These are phyloP conservation scores for Aspergillus proliferans DNA, from an alignment of 2,329 filamentous ascomycete genomes.

Conservation along the genomic window DNA sequence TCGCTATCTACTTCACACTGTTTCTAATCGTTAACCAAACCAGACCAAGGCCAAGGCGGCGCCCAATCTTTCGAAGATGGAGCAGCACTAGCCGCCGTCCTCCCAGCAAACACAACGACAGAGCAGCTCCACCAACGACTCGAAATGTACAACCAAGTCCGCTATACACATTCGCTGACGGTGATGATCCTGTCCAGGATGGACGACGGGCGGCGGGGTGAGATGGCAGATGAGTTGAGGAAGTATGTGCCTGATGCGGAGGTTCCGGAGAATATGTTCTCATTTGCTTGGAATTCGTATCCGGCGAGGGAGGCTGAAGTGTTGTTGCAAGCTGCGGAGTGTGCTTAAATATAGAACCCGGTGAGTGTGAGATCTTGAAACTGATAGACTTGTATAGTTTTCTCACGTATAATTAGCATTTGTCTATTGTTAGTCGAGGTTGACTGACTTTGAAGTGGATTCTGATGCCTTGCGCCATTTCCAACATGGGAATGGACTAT, in stretches of 20 bases:
- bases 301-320: slow-evolving; percentile 1
- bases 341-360: too few relatives aligned
- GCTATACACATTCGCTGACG: slow-evolving; percentile 13
- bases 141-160: slow-evolving; percentile 13
- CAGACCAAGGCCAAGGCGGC: slow-evolving; percentile 37
- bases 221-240: slow-evolving; percentile 10
- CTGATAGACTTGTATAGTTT: too few relatives aligned
- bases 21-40: neutral
- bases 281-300: slow-evolving; percentile 6
- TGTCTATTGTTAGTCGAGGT: too few relatives aligned
- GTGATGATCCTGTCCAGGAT: slow-evolving; percentile 18
- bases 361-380: too few relatives aligned
- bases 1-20: neutral
- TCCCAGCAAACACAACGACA: slow-evolving; percentile 15
- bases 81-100: slow-evolving; percentile 24
- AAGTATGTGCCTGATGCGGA: slow-evolving; percentile 9
- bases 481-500: too few relatives aligned
- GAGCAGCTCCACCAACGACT: slow-evolving; percentile 9
- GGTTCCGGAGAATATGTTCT: slow-evolving; percentile 6
- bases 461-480: too few relatives aligned
- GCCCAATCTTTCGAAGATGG: slow-evolving; percentile 35
- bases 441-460: too few relatives aligned
- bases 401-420: too few relatives aligned
- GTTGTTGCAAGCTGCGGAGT: neutral
- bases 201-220: slow-evolving; percentile 5